Evolutionary conservation across 192 early-diverging fungal species (phyloP).

Genomic region (Coemansia sp.): DNA sequence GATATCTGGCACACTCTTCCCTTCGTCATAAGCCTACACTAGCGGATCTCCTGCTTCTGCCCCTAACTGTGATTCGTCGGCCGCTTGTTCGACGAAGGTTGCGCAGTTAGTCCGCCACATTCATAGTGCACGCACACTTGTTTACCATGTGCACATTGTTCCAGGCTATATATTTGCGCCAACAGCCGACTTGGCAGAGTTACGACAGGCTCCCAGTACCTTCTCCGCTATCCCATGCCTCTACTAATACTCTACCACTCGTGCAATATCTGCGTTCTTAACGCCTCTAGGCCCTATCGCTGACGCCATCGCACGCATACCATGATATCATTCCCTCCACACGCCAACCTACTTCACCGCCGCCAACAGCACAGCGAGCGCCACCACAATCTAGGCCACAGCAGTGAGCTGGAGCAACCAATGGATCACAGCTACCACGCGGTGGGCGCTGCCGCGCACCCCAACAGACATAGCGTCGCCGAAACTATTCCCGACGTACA

Average conservation of each 20-base stretch:
- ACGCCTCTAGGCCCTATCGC: background rate
- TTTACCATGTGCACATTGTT: no score
- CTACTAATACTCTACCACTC: background rate
- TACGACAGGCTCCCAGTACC: background rate
- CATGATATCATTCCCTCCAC: background rate
- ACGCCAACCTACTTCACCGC: background rate
- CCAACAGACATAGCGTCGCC: constrained; percentile 14
- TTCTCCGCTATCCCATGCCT: background rate
- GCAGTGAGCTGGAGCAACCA: background rate
- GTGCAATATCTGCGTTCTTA: no score
- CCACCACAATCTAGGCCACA: background rate
- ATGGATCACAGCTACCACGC: background rate
- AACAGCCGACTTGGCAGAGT: background rate
- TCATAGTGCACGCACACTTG: no score
- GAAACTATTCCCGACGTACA: constrained; percentile 18
- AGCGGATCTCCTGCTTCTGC: no score
- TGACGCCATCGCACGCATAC: background rate
- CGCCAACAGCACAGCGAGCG: constrained; percentile 1
- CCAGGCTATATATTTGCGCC: no score
- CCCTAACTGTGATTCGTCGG: no score
- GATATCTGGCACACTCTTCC: no score
- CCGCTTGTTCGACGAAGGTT: no score
- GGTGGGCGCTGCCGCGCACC: background rate
- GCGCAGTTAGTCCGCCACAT: no score
- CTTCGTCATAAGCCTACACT: no score